phyloP scores from a whole-genome alignment of 139 green algal genomes.

The Chlorella sp. region DNA sequence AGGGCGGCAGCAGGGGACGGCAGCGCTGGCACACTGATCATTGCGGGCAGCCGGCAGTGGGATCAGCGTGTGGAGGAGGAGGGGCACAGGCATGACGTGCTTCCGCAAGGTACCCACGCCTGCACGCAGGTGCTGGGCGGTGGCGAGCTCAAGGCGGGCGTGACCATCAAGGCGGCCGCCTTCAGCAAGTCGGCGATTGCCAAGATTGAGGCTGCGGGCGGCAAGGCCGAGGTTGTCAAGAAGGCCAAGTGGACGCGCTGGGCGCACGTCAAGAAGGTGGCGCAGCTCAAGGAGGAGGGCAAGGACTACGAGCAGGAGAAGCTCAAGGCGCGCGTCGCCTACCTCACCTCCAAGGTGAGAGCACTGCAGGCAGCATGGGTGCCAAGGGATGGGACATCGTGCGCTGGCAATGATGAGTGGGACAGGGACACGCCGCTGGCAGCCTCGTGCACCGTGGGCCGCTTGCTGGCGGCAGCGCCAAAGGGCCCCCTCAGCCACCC shows the following conservation, averaged over 20 bases:
- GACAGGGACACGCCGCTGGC: not conserved
- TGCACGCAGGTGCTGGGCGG: conserved; percentile 85
- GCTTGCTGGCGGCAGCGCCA: not conserved
- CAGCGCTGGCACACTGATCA: too few relatives aligned
- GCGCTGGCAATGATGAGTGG: not conserved
- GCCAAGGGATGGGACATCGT: not conserved
- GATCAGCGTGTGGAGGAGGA: too few relatives aligned
- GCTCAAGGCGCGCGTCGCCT: conserved; percentile 27
- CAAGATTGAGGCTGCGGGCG: conserved; percentile 88
- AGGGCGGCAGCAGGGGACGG: too few relatives aligned
- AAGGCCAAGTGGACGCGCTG: conserved; percentile 74
- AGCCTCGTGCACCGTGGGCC: not conserved
- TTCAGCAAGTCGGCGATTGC: conserved; percentile 73
- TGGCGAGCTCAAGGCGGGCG: conserved; percentile 63
- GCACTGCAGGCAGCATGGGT: not conserved
- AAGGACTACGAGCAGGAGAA: conserved; percentile 42
- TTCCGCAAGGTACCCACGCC: too few relatives aligned
- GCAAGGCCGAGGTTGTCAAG: conserved; percentile 47
- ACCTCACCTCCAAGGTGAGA: conserved; percentile 16
- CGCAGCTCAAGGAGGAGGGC: conserved; percentile 16
- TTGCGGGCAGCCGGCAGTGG: too few relatives aligned
- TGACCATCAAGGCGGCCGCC: conserved; percentile 77
- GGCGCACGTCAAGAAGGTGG: conserved; percentile 41
- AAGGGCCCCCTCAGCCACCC: not conserved
- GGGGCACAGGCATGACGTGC: too few relatives aligned